Evolutionary conservation across 2,329 filamentous ascomycete genomes (phyloP), one percentile per base, ranked within the genome.

Genomic region (Aspergillus pseudonomiae): DNA sequence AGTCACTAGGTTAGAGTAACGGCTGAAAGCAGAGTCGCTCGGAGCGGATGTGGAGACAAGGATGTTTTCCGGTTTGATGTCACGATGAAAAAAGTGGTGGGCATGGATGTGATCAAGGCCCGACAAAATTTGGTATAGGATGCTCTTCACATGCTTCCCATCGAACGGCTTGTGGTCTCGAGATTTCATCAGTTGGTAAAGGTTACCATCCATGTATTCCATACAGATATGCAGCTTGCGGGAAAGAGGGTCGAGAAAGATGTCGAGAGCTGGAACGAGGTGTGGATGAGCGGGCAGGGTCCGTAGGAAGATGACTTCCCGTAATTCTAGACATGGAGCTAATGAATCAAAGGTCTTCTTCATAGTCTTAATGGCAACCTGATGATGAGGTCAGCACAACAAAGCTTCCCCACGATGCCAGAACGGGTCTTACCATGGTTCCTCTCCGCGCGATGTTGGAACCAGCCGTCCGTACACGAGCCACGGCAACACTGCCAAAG

Each of bases 321-420:
- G 90, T 60, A 99, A 87, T 79, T 99, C 95, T 67, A 97, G 82
- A 78, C 95, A 99, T 59, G 93, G 91, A 19, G 87, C 83, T 75
- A 97, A 93, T 1, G 92, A 96, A 72, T 98, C 94, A 73, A 98
- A 99, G 0, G 91, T 94, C 87, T 99, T 99, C 86, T 99, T 99
- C 95, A 99, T 99, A 6, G 95, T 98, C 82, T 99, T 99, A 82
- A 99, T 97, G 50, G 95, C 95, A 73, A 99, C 91, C 95, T 98
- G 64, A 57, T 36, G 45, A 32, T 48, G 61, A 62, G 65, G 67
- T 68, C 57, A 70, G 66, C 57, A 65, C 21, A 16, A 45, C 11
- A 3, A 34, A 12, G n/a, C 41, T 55, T 52, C 21, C 30, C 50
- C 28, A 59, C 61, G 43, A 56, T 24, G 24, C 19, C 36, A 50